A percentile compares a stretch with the other conserved stretches of the same genome.
Conservation (phyloP, 2,329 filamentous ascomycete species). For the Hirsutella rhossiliensis region DNA sequence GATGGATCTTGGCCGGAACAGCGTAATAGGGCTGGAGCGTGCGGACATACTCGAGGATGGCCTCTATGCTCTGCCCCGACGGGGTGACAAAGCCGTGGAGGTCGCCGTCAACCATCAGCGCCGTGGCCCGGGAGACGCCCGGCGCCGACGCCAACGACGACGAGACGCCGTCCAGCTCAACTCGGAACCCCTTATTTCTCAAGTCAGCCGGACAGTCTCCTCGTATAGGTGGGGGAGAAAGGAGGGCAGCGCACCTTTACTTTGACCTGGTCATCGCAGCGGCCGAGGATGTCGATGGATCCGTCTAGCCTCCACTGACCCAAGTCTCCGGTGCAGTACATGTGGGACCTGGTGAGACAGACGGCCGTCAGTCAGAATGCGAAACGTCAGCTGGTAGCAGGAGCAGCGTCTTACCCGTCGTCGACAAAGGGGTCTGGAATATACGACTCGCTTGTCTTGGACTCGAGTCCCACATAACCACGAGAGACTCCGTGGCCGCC, state of each 20-base stretch:
- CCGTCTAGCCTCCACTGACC: conserved; percentile 41
- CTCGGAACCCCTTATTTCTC: conserved; percentile 37
- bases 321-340: conserved; percentile 51
- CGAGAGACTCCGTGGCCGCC: conserved; percentile 41
- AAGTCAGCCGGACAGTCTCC: background rate
- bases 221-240: background rate
- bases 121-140: conserved; percentile 33
- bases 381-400: background rate
- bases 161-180: conserved; percentile 47
- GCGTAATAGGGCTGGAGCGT: conserved; percentile 42
- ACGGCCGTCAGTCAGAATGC: background rate
- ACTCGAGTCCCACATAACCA: conserved; percentile 41
- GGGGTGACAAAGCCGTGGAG: conserved; percentile 39
- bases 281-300: conserved; percentile 40
- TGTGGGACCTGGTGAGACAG: conserved; percentile 23
- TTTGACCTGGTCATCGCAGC: conserved; percentile 51
- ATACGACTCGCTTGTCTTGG: conserved; percentile 37
- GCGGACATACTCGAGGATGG: conserved; percentile 26
- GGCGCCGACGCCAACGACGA: conserved; percentile 33
- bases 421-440: conserved; percentile 36
- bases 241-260: conserved; percentile 30
- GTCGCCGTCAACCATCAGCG: conserved; percentile 31
- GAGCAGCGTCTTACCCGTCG: conserved; percentile 30
- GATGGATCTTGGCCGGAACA: conserved; percentile 32
- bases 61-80: conserved; percentile 18